These are phyloP conservation scores for Plasmodium fragile DNA, from an alignment of 169 alveolate species.

Conservation along the genomic window DNA sequence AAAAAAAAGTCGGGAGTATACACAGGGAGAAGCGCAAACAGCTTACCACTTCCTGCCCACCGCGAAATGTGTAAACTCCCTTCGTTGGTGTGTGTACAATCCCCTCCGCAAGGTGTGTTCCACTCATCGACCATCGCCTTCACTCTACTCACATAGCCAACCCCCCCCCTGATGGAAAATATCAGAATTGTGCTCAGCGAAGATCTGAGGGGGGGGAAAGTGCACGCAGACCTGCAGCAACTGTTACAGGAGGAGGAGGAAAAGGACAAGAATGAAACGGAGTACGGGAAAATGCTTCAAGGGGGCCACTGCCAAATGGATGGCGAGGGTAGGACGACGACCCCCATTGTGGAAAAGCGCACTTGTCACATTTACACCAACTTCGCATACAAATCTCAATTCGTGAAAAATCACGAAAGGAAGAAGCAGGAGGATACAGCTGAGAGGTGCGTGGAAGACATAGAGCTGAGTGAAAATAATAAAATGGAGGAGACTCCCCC, in stretches of 20 bases:
- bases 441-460: not conserved
- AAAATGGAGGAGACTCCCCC: constrained; percentile 6
- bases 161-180: constrained; percentile 33
- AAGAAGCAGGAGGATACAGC: not conserved
- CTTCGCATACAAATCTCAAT: constrained; percentile 58
- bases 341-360: not conserved
- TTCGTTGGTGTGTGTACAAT: not conserved
- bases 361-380: constrained; percentile 59
- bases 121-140: not conserved
- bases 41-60: not conserved
- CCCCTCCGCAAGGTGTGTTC: not conserved
- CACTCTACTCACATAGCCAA: not conserved
- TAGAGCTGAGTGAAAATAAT: not conserved
- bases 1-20: not conserved
- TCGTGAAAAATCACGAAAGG: constrained; percentile 13
- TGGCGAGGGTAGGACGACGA: not conserved
- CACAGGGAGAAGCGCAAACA: not conserved
- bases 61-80: not conserved
- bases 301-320: not conserved
- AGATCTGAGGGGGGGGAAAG: constrained; percentile 26
- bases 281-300: constrained; percentile 33
- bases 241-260: constrained; percentile 39
- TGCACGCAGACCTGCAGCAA: not conserved
- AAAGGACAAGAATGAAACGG: constrained; percentile 34
- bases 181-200: constrained; percentile 46